phyloP scores from a whole-genome alignment of 2,329 filamentous ascomycete species.

The Monosporascus sp. region DNA sequence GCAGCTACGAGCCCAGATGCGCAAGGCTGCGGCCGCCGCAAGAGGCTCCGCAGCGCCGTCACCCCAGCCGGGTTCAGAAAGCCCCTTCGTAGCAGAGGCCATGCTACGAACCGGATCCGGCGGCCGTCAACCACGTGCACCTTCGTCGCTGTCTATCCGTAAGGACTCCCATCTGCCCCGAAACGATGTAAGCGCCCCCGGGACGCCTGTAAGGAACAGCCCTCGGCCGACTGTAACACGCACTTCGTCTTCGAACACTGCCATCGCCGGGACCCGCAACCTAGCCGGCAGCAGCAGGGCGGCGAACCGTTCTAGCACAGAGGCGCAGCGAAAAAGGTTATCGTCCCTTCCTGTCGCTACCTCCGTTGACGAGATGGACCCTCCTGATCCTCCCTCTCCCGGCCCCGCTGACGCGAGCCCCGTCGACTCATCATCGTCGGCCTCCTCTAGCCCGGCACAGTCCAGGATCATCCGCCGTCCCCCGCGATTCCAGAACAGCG shows the following conservation, averaged over 20 bases:
- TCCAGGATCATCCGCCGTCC: slow-evolving; percentile 57
- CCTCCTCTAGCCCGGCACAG: slow-evolving; percentile 45
- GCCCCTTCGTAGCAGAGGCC: slow-evolving; percentile 34
- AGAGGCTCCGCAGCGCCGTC: slow-evolving; percentile 53
- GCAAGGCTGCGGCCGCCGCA: slow-evolving; percentile 60
- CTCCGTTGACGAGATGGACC: slow-evolving; percentile 25
- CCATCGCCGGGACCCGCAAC: slow-evolving; percentile 28
- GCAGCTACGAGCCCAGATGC: slow-evolving; percentile 85
- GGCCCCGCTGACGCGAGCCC: slow-evolving; percentile 35
- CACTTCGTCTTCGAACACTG: slow-evolving; percentile 43
- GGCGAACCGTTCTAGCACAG: slow-evolving; percentile 22
- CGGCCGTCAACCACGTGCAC: slow-evolving; percentile 35
- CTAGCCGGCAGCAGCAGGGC: slow-evolving; percentile 29
- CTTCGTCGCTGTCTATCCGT: slow-evolving; percentile 52
- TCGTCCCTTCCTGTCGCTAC: slow-evolving; percentile 40
- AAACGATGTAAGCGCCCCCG: slow-evolving; percentile 39
- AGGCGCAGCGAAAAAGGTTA: slow-evolving; percentile 35
- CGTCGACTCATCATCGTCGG: slow-evolving; percentile 26
- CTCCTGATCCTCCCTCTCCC: slow-evolving; percentile 37
- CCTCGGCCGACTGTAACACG: slow-evolving; percentile 42
- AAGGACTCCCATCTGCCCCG: slow-evolving; percentile 51
- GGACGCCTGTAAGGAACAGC: slow-evolving; percentile 38
- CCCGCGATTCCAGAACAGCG: slow-evolving; percentile 42
- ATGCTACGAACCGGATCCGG: slow-evolving; percentile 49
- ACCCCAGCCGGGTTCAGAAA: slow-evolving; percentile 48